A percentile compares a stretch with the other conserved stretches of the same genome.
These are phyloP conservation scores for Scleromitrula shiraiana DNA, from an alignment of 2,329 filamentous ascomycete genomes.

Conservation along the genomic window DNA sequence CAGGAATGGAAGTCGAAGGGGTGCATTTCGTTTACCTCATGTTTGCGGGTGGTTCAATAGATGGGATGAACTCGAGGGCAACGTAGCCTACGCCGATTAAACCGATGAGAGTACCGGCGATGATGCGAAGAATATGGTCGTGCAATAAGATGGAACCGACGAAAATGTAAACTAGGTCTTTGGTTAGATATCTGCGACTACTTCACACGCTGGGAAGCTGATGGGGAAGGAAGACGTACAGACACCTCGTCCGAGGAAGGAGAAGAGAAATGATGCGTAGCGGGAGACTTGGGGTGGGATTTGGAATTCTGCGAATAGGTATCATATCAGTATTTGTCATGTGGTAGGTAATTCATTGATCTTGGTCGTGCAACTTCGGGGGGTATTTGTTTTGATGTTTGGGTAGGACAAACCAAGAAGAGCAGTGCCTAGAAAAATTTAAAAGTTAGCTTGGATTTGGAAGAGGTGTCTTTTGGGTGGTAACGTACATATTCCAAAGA, in stretches of 20 bases:
- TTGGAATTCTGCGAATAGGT: constrained; percentile 73
- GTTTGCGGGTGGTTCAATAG: constrained; percentile 57
- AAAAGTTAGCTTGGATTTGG: constrained; percentile 16
- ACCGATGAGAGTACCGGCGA: constrained; percentile 72
- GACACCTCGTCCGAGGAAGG: constrained; percentile 87
- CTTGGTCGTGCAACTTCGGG: constrained; percentile 8
- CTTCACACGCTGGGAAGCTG: background rate
- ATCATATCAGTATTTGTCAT: no score
- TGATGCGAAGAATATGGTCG: constrained; percentile 54
- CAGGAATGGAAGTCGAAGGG: background rate
- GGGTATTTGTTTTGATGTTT: constrained; percentile 1
- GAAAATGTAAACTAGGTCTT: constrained; percentile 80
- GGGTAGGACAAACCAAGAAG: constrained; percentile 44
- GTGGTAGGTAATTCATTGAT: no score
- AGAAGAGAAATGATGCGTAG: constrained; percentile 97
- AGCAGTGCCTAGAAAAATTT: constrained; percentile 47
- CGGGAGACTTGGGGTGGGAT: constrained; percentile 86
- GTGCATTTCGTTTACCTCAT: constrained; percentile 34
- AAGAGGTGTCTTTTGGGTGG: constrained; percentile 1
- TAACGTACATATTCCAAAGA: constrained; percentile 75
- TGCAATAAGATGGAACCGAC: constrained; percentile 79
- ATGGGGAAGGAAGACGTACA: constrained; percentile 53
- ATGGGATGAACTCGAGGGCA: constrained; percentile 67
- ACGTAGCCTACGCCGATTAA: constrained; percentile 72
- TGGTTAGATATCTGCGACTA: constrained; percentile 11